Percentiles rank a stretch among this genome's conserved stretches.
These are phyloP conservation scores for Aspergillus vadensis DNA, from an alignment of 2,329 filamentous ascomycete species.

Conservation along the genomic window DNA sequence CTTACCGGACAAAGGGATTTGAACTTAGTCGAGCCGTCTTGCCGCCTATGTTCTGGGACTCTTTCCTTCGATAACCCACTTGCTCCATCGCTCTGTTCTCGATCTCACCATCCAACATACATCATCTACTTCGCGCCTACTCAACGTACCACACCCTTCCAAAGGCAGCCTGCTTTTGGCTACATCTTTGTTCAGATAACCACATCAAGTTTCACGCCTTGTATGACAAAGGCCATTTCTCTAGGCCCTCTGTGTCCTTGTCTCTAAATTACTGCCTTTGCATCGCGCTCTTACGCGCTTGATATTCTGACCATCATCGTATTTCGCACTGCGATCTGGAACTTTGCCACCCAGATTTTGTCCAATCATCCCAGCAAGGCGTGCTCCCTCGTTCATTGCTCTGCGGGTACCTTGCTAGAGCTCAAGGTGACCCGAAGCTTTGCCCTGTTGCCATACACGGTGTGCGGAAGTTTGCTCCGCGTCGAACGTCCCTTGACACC, in stretches of 20 bases:
- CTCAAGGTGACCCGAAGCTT: neutral
- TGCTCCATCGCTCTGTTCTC: constrained; percentile 4
- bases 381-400: neutral
- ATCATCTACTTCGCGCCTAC: neutral
- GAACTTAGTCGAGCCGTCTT: constrained; percentile 22
- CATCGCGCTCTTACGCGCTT: neutral
- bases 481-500: neutral
- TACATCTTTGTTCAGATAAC: neutral
- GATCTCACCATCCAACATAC: neutral
- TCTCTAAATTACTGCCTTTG: neutral
- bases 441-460: neutral
- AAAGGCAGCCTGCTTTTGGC: neutral
- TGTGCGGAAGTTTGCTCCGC: constrained; percentile 6
- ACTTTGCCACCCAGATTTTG: neutral
- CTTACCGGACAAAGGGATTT: constrained; percentile 19
- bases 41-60: constrained; percentile 10
- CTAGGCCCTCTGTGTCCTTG: neutral
- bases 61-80: constrained; percentile 9
- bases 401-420: neutral
- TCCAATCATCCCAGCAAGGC: neutral
- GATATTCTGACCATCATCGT: neutral
- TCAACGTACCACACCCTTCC: neutral
- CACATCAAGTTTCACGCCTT: neutral
- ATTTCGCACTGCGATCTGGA: neutral
- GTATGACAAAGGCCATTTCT: neutral